Evolutionary conservation across 257 asterid genomes (phyloP), one percentile per base, ranked within the genome.

Genomic region (Anisodus acutangulus): DNA sequence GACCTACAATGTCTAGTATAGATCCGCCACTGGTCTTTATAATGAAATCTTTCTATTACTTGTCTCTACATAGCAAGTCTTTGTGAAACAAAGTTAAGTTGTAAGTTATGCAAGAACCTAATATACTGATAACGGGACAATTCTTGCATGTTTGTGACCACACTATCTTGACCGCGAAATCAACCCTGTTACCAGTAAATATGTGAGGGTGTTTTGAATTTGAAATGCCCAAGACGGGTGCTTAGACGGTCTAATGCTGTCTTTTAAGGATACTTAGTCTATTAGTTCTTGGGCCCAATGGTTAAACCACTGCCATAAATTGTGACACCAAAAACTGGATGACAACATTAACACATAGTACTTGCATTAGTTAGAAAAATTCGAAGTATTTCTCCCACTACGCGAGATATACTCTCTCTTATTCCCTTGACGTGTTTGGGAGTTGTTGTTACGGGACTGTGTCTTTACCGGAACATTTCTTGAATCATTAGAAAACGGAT

Each of bases 301-400:
- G 49, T 37, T 67, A 37, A 67, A 67, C 13, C 19, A 35, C 74
- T 35, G 19, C 74, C 74, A 67, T 67, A 35, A 67, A 67, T 67
- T 1, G 74, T 67, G 74, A 67, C 76, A 67, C 51, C 76, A 67
- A 39, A 67, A 67, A 67, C 76, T 70, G 35, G 55, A 70, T 70
- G 26, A 8, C 39, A 45, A 45, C 58, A 71, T 45, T 17, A 17
- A 71, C 35, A 31, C 35, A 71, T 71, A 31, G 57, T 45, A 5
- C 22, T 31, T 67, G 71, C 74, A 69, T 54, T 54, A 4, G 59
- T 54, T 54, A 12, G 13, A 54, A 53, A 54, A 54, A 12, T 12
- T 12, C 6, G 59, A 54, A 54, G 59, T 16, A 11, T 54, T 12
- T 54, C 59, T 12, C 13, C 59, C 59, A 4, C 59, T 12, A 54